Evolutionary conservation across 148 eudicot genomes (phyloP), one percentile per base, ranked within the genome.

Genomic region (Fagopyrum homotropicum): DNA sequence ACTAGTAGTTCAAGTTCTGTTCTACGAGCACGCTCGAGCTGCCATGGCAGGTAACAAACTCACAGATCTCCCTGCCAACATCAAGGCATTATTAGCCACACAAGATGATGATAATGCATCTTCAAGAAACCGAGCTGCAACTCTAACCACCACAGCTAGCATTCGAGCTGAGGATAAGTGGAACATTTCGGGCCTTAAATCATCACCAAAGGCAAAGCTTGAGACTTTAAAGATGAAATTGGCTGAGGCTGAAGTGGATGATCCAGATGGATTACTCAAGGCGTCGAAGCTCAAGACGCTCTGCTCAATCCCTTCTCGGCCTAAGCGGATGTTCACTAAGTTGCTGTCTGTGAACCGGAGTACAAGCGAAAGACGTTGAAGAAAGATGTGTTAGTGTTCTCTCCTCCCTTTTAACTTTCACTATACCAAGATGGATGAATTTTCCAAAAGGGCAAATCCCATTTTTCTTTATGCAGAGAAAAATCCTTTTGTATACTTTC

Each of bases 1-100:
- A 74, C 84, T 88, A 1, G 90, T 93, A 14, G 98, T 93, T 14
- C 98, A 93, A 84, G 98, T 93, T 66, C 91, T 93, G 5, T 93
- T 93, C 85, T 87, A 80, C 35, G 98, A 93, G 82, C 98, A 93
- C 78, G 88, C 97, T 43, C 83, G 95, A 71, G 78, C 86, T 46
- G 82, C 93, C 47, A 69, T 40, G 72, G 72, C 72, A 5, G 72
- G 46, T 4, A 43, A 40, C 49, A 69, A 45, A 48, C 47, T 40
- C 4, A 43, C 46, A 15, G 47, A 69, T 69, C 72, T 69, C 22
- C 72, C 46, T 69, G 47, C 72, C 19, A 43, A 69, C 72, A 45
- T 69, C 49, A 69, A 69, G 49, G 72, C 72, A 12, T 69, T 69
- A 73, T 79, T 92, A 22, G 83, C 86, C 12, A 69, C 82, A 54